Evolutionary conservation across 176 grass and related monocot genomes (phyloP).

Genomic region (Oryza meyeriana): DNA sequence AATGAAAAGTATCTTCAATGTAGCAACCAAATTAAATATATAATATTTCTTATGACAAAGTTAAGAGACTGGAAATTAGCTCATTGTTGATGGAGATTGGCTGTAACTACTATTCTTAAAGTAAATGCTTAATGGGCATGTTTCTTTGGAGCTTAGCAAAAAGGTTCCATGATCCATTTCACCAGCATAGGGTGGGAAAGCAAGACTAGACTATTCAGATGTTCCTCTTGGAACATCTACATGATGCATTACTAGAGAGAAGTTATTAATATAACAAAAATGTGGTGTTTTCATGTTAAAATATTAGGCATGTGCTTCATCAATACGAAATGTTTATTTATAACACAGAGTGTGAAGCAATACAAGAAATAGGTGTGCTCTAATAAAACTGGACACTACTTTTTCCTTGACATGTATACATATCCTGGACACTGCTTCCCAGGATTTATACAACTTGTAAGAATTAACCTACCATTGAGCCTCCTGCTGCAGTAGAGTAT

Average conservation of each 20-base stretch:
- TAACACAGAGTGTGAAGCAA: not conserved
- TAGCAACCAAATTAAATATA: not conserved
- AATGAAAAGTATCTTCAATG: not conserved
- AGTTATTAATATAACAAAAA: constrained; percentile 4
- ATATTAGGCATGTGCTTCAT: constrained; percentile 5
- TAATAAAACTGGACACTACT: not conserved
- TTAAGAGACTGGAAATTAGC: not conserved
- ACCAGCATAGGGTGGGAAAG: not conserved
- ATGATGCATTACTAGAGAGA: not conserved
- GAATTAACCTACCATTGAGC: constrained; percentile 73
- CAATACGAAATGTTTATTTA: constrained; percentile 3
- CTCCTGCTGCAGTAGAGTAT: constrained; percentile 96
- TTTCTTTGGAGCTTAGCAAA: not conserved
- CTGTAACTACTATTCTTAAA: not conserved
- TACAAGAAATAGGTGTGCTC: not conserved
- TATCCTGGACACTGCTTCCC: not conserved
- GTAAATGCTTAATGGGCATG: not conserved
- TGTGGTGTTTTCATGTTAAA: not conserved
- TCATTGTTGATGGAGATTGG: not conserved
- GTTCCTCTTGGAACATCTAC: not conserved
- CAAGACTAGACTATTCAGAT: not conserved
- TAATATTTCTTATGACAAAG: not conserved
- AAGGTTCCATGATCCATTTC: not conserved
- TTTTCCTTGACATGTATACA: constrained; percentile 13
- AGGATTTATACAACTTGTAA: not conserved